Conservation (phyloP, 2,329 filamentous ascomycete species). For the Scedosporium minutisporum region DNA sequence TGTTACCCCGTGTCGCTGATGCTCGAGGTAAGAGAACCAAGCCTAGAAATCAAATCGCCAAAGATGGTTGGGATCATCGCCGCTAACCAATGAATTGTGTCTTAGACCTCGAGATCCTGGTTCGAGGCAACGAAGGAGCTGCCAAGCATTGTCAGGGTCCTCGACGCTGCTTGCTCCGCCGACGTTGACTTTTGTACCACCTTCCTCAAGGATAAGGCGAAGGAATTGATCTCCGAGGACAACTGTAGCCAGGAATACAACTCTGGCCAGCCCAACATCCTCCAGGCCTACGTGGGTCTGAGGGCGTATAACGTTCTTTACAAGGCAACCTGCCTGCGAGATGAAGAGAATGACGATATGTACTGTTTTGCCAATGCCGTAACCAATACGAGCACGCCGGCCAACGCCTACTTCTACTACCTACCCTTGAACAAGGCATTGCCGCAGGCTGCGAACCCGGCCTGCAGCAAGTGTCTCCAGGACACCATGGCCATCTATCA, state of each 20-base stretch:
- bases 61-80: not conserved
- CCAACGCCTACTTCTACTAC: constrained; percentile 75
- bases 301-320: constrained; percentile 70
- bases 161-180: constrained; percentile 69
- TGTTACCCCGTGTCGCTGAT: constrained; percentile 83
- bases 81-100: not conserved
- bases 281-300: constrained; percentile 67
- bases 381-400: constrained; percentile 60
- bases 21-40: constrained; percentile 48
- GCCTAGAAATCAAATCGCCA: constrained; percentile 14
- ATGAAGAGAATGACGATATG: constrained; percentile 49
- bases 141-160: constrained; percentile 61
- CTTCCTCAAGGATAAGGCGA: constrained; percentile 56
- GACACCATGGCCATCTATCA: constrained; percentile 78
- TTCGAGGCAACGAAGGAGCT: constrained; percentile 69
- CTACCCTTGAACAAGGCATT: constrained; percentile 68
- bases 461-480: constrained; percentile 66
- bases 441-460: constrained; percentile 57
- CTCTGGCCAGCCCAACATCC: constrained; percentile 57
- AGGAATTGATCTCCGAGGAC: constrained; percentile 47
- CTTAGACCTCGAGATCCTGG: constrained; percentile 70
- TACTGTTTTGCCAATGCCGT: constrained; percentile 82
- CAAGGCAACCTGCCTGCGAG: constrained; percentile 68
- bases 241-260: constrained; percentile 67
- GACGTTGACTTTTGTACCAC: constrained; percentile 55